phyloP scores from a whole-genome alignment of 2,329 filamentous ascomycete genomes.

The Coleophoma crateriformis region DNA sequence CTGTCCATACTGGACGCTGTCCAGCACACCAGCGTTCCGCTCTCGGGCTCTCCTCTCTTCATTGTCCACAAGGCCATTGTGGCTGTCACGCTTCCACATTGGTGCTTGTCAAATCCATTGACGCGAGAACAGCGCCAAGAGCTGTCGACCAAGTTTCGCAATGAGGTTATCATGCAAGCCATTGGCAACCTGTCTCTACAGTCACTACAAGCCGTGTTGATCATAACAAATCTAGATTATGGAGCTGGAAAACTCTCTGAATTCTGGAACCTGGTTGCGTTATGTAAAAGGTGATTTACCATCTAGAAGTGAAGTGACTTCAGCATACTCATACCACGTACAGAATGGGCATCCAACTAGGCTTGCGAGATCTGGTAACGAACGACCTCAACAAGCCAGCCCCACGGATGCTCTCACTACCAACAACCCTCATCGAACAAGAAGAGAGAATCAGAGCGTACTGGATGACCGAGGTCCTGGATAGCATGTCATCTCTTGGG shows the following conservation, averaged over 20 bases:
- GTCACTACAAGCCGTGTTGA: constrained; percentile 27
- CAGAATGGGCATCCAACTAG: constrained; percentile 25
- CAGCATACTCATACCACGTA: not conserved
- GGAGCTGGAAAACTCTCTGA: constrained; percentile 24
- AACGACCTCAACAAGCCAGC: constrained; percentile 24
- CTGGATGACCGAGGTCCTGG: constrained; percentile 31
- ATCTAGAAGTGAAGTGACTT: not conserved
- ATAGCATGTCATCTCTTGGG: constrained; percentile 27
- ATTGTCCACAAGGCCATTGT: constrained; percentile 26
- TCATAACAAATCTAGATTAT: constrained; percentile 24
- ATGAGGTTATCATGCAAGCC: constrained; percentile 22
- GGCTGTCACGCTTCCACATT: constrained; percentile 23
- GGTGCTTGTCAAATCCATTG: constrained; percentile 15
- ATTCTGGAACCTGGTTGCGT: constrained; percentile 27
- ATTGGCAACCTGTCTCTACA: constrained; percentile 22
- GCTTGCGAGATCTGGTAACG: constrained; percentile 23
- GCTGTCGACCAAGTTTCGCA: constrained; percentile 19
- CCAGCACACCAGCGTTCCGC: not conserved
- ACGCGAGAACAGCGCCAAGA: constrained; percentile 16
- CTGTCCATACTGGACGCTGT: constrained; percentile 6
- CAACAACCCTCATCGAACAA: constrained; percentile 24
- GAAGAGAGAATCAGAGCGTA: constrained; percentile 30
- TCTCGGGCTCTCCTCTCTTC: constrained; percentile 12
- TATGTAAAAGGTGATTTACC: constrained; percentile 22
- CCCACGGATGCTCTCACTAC: constrained; percentile 19